These are phyloP conservation scores for Clohesyomyces aquaticus DNA, from an alignment of 495 filamentous ascomycete species.

Conservation along the genomic window DNA sequence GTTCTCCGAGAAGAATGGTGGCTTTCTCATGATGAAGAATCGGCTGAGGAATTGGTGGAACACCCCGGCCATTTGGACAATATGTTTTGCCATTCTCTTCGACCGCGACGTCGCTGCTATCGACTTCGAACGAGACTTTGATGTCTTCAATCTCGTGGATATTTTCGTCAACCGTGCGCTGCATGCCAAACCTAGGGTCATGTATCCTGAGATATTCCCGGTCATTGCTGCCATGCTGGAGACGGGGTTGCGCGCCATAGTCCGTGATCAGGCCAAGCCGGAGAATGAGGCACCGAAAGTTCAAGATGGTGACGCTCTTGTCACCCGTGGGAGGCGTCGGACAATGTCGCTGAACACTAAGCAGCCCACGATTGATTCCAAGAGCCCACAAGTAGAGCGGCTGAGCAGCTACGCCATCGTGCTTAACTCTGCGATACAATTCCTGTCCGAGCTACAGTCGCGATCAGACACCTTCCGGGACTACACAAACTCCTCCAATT, in stretches of 20 bases:
- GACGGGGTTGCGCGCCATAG: conserved; percentile 69
- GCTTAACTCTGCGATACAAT: conserved; percentile 74
- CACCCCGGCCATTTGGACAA: conserved; percentile 79
- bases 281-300: conserved; percentile 20
- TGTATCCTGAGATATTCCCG: conserved; percentile 76
- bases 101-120: conserved; percentile 76
- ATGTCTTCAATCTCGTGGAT: conserved; percentile 71
- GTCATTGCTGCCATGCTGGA: conserved; percentile 90
- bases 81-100: conserved; percentile 88
- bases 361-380: conserved; percentile 26
- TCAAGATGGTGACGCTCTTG: conserved; percentile 11
- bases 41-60: conserved; percentile 89
- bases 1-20: conserved; percentile 81
- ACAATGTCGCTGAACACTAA: conserved; percentile 39
- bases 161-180: conserved; percentile 61
- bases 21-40: conserved; percentile 80
- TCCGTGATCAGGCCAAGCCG: conserved; percentile 63
- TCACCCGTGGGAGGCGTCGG: conserved; percentile 22
- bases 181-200: conserved; percentile 59
- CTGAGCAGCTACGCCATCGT: conserved; percentile 46
- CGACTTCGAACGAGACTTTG: conserved; percentile 72
- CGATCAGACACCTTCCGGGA: conserved; percentile 77
- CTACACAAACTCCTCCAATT: conserved; percentile 75
- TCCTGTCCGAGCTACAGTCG: conserved; percentile 74
- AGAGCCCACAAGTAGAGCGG: conserved; percentile 28